Conservation (phyloP, 2,329 filamentous ascomycete genomes). For the Sporothrix variecibatus region DNA sequence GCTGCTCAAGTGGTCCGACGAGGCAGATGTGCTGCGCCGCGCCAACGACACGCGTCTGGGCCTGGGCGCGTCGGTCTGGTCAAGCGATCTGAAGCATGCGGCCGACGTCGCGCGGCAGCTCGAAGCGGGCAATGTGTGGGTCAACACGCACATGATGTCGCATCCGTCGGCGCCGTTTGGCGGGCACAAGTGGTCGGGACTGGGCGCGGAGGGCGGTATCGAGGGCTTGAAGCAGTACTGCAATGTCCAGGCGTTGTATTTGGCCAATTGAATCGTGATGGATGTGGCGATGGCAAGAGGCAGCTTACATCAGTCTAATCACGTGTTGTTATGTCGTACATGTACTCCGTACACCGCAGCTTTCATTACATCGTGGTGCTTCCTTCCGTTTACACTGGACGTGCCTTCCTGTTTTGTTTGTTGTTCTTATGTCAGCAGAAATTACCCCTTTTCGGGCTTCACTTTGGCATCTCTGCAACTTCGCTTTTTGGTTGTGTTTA, state of each 20-base stretch:
- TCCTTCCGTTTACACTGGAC: neutral
- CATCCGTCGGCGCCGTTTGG: constrained; percentile 46
- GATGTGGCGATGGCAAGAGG: neutral
- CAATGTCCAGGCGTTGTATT: constrained; percentile 30
- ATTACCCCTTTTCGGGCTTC: neutral
- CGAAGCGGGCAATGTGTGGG: constrained; percentile 55
- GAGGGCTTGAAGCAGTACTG: constrained; percentile 39
- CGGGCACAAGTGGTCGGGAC: constrained; percentile 53
- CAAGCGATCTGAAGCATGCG: constrained; percentile 49
- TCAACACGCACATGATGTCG: constrained; percentile 49
- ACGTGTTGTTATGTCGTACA: neutral
- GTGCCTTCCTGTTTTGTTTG: neutral
- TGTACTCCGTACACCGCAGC: neutral
- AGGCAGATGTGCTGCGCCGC: constrained; percentile 47
- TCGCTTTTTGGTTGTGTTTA: neutral
- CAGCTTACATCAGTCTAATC: neutral
- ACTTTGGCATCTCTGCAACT: neutral
- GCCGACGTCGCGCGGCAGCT: constrained; percentile 48
- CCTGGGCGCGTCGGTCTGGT: constrained; percentile 56
- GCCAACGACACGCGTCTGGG: constrained; percentile 53
- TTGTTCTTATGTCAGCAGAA: neutral
- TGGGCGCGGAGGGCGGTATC: constrained; percentile 48
- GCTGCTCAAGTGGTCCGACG: constrained; percentile 45
- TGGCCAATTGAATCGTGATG: neutral
- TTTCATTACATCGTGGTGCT: neutral